Evolutionary conservation across 2,329 filamentous ascomycete species (phyloP).

Genomic region (Cladosporium halotolerans): DNA sequence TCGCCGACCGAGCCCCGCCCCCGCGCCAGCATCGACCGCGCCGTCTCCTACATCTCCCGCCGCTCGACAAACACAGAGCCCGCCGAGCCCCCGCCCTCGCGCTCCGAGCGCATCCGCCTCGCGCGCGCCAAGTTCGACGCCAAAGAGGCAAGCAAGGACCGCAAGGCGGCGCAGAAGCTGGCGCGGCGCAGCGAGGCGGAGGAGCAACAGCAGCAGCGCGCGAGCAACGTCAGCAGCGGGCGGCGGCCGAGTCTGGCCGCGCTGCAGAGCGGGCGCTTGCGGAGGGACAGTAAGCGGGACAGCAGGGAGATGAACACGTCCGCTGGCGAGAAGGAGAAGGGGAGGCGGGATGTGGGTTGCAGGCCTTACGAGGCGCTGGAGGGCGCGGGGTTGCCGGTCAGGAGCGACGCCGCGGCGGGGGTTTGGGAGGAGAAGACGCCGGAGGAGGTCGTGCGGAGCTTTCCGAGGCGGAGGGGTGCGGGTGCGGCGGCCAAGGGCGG

Average conservation of each 20-base stretch:
- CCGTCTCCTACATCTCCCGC: conserved; percentile 43
- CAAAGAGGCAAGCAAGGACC: conserved; percentile 52
- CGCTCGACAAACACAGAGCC: conserved; percentile 29
- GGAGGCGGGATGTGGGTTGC: conserved; percentile 5
- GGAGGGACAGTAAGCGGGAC: conserved; percentile 12
- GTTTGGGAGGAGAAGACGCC: conserved; percentile 17
- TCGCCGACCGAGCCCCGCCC: conserved; percentile 40
- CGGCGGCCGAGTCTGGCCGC: neutral
- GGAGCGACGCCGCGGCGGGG: no score
- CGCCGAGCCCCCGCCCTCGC: conserved; percentile 46
- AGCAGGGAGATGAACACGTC: neutral
- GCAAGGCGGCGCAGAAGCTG: conserved; percentile 46
- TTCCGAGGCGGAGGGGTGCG: no score
- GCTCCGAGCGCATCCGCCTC: conserved; percentile 51
- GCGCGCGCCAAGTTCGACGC: conserved; percentile 53
- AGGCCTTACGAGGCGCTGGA: conserved; percentile 21
- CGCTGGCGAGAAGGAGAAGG: conserved; percentile 9
- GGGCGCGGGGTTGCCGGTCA: no score
- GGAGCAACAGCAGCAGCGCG: conserved; percentile 11
- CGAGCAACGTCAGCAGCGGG: neutral
- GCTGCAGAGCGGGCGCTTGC: conserved; percentile 16
- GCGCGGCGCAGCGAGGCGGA: conserved; percentile 38
- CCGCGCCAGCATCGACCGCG: conserved; percentile 51
- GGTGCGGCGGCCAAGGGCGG: conserved; percentile 16
- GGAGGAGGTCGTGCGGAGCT: neutral